Evolutionary conservation across 345 rosid genomes (phyloP), one percentile per base, ranked within the genome.

Genomic region (Gossypium anomalum): DNA sequence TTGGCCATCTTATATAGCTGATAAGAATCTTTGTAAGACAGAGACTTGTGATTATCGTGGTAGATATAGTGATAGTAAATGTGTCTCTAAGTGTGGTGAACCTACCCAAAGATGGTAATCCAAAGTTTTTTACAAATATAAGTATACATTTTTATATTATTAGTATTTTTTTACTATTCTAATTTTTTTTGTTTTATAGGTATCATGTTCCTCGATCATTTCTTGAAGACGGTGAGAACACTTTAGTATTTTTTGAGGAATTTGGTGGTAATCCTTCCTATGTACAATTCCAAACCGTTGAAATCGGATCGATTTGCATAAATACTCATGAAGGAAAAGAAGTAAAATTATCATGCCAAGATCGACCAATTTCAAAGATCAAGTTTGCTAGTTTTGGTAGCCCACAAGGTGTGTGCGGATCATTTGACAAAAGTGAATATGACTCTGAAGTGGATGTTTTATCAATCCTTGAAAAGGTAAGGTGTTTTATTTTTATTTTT

Each of bases 231-330:
- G 78, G 79, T 0, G 85, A 70, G 7, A 92, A 90, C 71, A 76
- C 77, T 0, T 43, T 89, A 23, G 87, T 87, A 19, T 71, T 90
- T 62, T 86, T 89, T 13, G 93, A 89, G 80, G 95, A 90, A 72
- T 75, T 83, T 0, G 93, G 90, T 2, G 97, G 91, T 16, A 82
- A 78, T 29, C 89, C 89, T 17, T 73, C 79, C 0, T 19, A 29
- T 2, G 84, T 86, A 7, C 80, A 60, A 25, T 70, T 89, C 52
- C 77, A 79, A 19, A 86, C 86, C 1, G 73, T 81, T 1, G 60
- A 66, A 0, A 70, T 83, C 1, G 86, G 84, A 19, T 71, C 15
- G 2, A 81, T 59, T 0, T 90, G 89, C 48, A 85, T 69, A 0
- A 67, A 84, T 79, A 86, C 79, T 3, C 53, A 80, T 2, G 91